Base-by-base conservation (phyloP, 306 rosid species). In the Dalbergia oliveri region DNA sequence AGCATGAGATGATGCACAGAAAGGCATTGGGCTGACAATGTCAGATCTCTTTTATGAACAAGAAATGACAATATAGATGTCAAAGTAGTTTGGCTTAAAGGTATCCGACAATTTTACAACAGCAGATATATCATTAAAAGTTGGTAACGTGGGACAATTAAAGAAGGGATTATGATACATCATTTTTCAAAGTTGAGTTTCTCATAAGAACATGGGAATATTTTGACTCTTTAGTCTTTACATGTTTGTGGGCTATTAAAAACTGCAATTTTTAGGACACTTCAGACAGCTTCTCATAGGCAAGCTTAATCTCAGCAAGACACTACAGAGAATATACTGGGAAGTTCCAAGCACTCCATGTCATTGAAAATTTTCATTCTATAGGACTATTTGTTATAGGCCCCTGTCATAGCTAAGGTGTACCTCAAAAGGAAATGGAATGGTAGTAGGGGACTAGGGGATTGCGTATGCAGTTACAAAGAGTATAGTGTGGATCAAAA, bases 221-320 rank as follows among this genome's bases (percentile, higher is more conserved):
- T 45, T 78, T 79, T 49, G 56, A 70, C 54, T 70, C 66, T 5
- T 60, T 31, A 14, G 39, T 26, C 31, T 26, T 26, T 26, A 26
- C 31, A 70, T 51, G 43, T 35, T 68, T 78, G 35, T 16, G 44
- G 13, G 41, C 21, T 21, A 81, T 9, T 5, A 15, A 51, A 9
- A 60, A 64, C 8, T 39, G 39, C 9, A 39, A 23, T 53, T 57
- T 51, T 58, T 26, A 41, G 13, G 23, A 75, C 15, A 75, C 54
- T 59, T 21, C 16, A 81, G 59, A 75, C 35, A 56, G 65, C 16
- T 5, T 18, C n/a, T 19, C 57, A 1, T 7, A 8, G 10, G 69
- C 34, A 81, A 49, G 13, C 45, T 79, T 70, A 60, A 79, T 33
- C 62, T 57, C 50, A 49, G 35, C 39, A 60, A 21, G 37, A 79